phyloP scores from a whole-genome alignment of 208 protist species.

The Wallacemonas sp. region DNA sequence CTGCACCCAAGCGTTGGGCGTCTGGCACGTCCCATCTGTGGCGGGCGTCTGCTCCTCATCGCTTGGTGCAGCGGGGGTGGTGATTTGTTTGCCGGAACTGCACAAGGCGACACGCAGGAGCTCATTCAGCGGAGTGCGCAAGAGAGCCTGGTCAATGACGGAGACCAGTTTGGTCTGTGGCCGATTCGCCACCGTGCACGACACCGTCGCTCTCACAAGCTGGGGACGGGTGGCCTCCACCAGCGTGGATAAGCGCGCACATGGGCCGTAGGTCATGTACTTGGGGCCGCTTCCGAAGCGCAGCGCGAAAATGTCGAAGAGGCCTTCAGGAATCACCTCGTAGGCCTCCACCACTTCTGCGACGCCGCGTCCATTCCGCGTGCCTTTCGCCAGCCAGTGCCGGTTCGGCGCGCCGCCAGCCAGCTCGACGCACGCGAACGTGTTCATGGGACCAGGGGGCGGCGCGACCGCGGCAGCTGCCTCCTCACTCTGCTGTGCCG shows the following conservation, averaged over 20 bases:
- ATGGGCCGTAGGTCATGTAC: slow-evolving; percentile 53
- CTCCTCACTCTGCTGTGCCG: neutral
- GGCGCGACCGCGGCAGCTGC: neutral
- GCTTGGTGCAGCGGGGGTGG: neutral
- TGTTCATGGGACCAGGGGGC: slow-evolving; percentile 65
- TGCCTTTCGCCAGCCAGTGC: slow-evolving; percentile 35
- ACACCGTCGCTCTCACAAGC: slow-evolving; percentile 32
- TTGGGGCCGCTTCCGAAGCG: slow-evolving; percentile 69
- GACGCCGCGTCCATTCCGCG: slow-evolving; percentile 4
- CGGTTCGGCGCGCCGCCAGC: slow-evolving; percentile 30
- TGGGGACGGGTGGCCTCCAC: slow-evolving; percentile 23
- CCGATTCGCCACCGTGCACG: slow-evolving; percentile 18
- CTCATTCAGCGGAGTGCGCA: slow-evolving; percentile 40
- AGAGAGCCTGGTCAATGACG: slow-evolving; percentile 42
- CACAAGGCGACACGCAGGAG: slow-evolving; percentile 41
- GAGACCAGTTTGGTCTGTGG: slow-evolving; percentile 23
- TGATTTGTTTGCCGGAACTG: neutral
- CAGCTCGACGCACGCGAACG: slow-evolving; percentile 43
- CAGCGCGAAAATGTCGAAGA: slow-evolving; percentile 57
- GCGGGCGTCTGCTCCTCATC: neutral
- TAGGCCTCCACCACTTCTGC: slow-evolving; percentile 19
- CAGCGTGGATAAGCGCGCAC: slow-evolving; percentile 36
- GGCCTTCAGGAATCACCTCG: slow-evolving; percentile 68
- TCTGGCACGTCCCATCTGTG: neutral
- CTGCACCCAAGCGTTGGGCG: neutral